Evolutionary conservation across 1,139 yeast species (phyloP), one percentile per base, ranked within the genome.

Genomic region (Pneumocystis oryctolagi): DNA sequence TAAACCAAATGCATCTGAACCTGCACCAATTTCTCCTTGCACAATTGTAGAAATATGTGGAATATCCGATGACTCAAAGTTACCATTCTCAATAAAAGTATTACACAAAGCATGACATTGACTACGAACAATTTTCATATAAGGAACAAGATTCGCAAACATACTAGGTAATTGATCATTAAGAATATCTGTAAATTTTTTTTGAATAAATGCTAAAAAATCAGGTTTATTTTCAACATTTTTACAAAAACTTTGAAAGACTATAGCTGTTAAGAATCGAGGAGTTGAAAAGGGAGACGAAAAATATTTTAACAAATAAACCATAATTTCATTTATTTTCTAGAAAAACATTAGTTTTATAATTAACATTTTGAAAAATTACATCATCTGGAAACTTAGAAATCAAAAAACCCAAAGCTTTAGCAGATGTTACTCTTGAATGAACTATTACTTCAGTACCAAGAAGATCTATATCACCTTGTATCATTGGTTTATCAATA

Each of bases 1-100:
- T 60, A 92, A 73, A 12, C 89, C 82, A 74, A 94, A 94, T 0
- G 97, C 97, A 68, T 85, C 90, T 0, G 96, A 90, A 0, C 97
- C 97, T 3, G 97, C 96, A 67, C 88, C 96, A 1, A 84, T 79
- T 71, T 92, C 98, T 42, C 98, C 98, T 73, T 89, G 94, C 3
- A 90, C 96, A 20, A 90, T 84, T 5, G 89, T 84, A 0, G 98
- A 95, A 40, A 94, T 74, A 65, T 83, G 87, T 0, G 97, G 97
- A 16, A 89, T 74, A 72, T 87, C 88, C 56, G 82, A 79, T n/a
- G 84, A 82, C 1, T 94, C 78, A 20, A 89, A 74, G 73, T 85
- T 85, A 5, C 94, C 96, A 37, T 80, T 80, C 61, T 85, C 89
- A 40, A 84, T 80, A 73, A 90, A 89, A 1, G 87, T 84, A 65